phyloP scores from a whole-genome alignment of 1,139 yeast species.

The Suhomyces taliae region DNA sequence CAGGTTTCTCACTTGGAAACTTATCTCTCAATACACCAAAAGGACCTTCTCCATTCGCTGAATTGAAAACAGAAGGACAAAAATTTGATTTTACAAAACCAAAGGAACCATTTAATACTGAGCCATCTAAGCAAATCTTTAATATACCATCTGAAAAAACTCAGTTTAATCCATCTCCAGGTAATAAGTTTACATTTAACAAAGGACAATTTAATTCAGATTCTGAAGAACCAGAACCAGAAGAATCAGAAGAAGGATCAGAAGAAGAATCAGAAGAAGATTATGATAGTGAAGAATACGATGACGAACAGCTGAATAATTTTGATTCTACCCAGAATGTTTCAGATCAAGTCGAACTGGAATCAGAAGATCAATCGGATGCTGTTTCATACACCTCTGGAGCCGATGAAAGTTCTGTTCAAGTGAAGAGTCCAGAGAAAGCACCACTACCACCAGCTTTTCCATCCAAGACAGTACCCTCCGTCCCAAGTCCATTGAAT shows the following conservation, averaged over 20 bases:
- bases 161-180: too few relatives aligned
- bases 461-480: too few relatives aligned
- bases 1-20: conserved; percentile 10
- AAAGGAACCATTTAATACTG: too few relatives aligned
- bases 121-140: too few relatives aligned
- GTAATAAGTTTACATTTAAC: too few relatives aligned
- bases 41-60: conserved; percentile 15
- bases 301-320: not conserved
- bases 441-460: too few relatives aligned
- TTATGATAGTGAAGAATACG: not conserved
- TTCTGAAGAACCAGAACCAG: not conserved
- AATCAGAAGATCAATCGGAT: not conserved
- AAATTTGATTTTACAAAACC: too few relatives aligned
- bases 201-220: not conserved
- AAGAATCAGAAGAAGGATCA: not conserved
- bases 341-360: not conserved
- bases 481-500: too few relatives aligned
- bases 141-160: too few relatives aligned
- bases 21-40: not conserved
- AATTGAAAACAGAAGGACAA: not conserved
- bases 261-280: not conserved
- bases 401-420: not conserved
- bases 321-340: too few relatives aligned
- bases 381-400: not conserved
- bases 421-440: too few relatives aligned